Evolutionary conservation across 1,284 basidiomycete genomes (phyloP).

Genomic region (Ustilago tritici): DNA sequence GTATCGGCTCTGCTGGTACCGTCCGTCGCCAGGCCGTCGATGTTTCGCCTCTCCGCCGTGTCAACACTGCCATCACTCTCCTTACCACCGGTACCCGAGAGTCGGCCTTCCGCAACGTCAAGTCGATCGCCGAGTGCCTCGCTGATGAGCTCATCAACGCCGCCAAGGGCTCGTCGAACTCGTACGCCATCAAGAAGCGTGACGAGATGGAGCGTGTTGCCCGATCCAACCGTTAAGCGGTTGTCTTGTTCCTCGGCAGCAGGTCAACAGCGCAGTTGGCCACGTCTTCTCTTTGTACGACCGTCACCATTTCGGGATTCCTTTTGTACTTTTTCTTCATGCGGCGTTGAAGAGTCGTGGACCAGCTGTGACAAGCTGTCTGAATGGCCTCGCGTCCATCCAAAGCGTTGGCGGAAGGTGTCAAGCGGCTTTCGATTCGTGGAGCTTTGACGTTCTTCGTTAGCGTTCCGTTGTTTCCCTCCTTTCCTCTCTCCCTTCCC

Average conservation of each 20-base stretch:
- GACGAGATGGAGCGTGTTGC: slow-evolving; percentile 99
- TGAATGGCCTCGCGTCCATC: slow-evolving; percentile 28
- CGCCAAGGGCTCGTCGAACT: slow-evolving; percentile 99
- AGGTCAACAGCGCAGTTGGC: slow-evolving; percentile 32
- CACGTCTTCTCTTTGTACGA: slow-evolving; percentile 26
- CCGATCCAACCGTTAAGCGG: slow-evolving; percentile 94
- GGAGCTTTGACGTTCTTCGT: slow-evolving; percentile 27
- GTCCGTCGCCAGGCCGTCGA: slow-evolving; percentile 99
- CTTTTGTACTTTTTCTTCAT: slow-evolving; percentile 55
- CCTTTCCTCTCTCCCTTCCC: not conserved
- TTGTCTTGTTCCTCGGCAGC: slow-evolving; percentile 12
- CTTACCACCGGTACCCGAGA: slow-evolving; percentile 98
- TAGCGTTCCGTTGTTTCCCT: slow-evolving; percentile 15
- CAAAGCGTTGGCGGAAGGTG: slow-evolving; percentile 17
- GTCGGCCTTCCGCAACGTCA: slow-evolving; percentile 99
- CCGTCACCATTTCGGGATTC: slow-evolving; percentile 48
- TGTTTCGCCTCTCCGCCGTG: slow-evolving; percentile 96
- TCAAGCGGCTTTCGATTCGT: slow-evolving; percentile 39
- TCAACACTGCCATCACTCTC: slow-evolving; percentile 96
- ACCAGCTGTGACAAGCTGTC: slow-evolving; percentile 28
- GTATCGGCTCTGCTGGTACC: slow-evolving; percentile 99
- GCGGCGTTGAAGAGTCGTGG: slow-evolving; percentile 27
- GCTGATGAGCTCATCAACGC: slow-evolving; percentile 99
- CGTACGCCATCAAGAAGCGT: slow-evolving; percentile 95
- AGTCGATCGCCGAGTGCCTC: slow-evolving; percentile 93